phyloP scores from a whole-genome alignment of 257 asterid genomes.

The Nicotiana paniculata region DNA sequence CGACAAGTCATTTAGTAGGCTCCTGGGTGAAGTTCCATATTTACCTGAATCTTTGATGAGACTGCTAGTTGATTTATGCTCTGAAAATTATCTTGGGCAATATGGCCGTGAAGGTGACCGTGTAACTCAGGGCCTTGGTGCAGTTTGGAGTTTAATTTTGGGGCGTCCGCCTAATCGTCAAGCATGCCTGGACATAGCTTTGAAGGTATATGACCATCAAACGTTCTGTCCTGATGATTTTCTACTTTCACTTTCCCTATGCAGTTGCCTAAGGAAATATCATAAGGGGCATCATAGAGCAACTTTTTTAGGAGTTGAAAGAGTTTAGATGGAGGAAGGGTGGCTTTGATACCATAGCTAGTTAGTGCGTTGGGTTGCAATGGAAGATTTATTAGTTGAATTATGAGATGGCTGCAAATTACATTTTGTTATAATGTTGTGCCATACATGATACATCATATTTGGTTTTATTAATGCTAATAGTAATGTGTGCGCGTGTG shows the following conservation, averaged over 20 bases:
- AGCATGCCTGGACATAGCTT: slow-evolving; percentile 83
- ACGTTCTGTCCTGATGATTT: slow-evolving; percentile 5
- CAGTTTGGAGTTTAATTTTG: slow-evolving; percentile 83
- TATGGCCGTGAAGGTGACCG: slow-evolving; percentile 77
- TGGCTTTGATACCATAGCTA: neutral
- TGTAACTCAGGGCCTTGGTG: slow-evolving; percentile 97
- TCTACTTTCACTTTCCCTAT: slow-evolving; percentile 1
- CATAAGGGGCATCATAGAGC: neutral
- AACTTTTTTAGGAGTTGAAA: neutral
- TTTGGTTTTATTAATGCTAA: neutral
- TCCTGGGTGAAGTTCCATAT: slow-evolving; percentile 87
- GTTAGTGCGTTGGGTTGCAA: neutral
- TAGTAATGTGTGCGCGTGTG: neutral
- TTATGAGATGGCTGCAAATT: neutral
- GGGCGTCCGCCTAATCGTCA: slow-evolving; percentile 80
- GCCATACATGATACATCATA: neutral
- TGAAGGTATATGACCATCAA: slow-evolving; percentile 55
- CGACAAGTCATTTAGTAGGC: slow-evolving; percentile 90
- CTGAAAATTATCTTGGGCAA: slow-evolving; percentile 44
- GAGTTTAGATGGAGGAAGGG: neutral
- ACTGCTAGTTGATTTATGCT: slow-evolving; percentile 70
- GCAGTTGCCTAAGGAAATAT: neutral
- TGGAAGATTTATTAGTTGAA: neutral
- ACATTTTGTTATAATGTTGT: slow-evolving; percentile 3
- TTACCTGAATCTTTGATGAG: slow-evolving; percentile 77